Conservation (phyloP, 331 rosid genomes). For the Malus hybrid region DNA sequence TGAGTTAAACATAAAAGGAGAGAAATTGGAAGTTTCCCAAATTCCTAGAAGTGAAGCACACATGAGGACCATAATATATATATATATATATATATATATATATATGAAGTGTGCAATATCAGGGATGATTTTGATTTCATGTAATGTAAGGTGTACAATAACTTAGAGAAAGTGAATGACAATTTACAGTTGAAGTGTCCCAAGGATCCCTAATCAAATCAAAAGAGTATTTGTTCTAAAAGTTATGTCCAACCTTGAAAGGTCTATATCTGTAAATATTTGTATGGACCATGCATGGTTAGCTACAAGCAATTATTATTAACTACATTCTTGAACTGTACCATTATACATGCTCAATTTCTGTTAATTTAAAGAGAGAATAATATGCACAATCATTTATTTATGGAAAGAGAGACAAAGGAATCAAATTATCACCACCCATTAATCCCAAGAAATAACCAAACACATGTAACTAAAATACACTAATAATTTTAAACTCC, state of each 20-base stretch:
- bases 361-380: too few species aligned
- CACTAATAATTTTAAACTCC: background rate
- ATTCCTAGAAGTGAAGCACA: constrained; percentile 20
- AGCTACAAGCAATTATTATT: background rate
- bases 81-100: background rate
- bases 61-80: constrained; percentile 20
- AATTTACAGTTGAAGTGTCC: background rate
- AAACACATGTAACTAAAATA: too few species aligned
- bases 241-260: background rate
- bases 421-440: constrained; percentile 2
- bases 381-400: too few species aligned
- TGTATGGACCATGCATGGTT: background rate
- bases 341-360: too few species aligned
- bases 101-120: too few species aligned
- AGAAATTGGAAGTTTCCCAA: constrained; percentile 19
- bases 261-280: background rate
- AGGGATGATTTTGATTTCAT: constrained; percentile 15
- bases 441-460: background rate
- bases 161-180: constrained; percentile 1
- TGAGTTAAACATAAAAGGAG: constrained; percentile 8
- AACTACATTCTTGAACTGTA: too few species aligned
- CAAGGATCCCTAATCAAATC: background rate
- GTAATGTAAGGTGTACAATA: background rate
- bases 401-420: background rate
- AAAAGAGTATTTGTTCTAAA: background rate